Conservation (phyloP, 257 asterid species). For the Lantana camara region DNA sequence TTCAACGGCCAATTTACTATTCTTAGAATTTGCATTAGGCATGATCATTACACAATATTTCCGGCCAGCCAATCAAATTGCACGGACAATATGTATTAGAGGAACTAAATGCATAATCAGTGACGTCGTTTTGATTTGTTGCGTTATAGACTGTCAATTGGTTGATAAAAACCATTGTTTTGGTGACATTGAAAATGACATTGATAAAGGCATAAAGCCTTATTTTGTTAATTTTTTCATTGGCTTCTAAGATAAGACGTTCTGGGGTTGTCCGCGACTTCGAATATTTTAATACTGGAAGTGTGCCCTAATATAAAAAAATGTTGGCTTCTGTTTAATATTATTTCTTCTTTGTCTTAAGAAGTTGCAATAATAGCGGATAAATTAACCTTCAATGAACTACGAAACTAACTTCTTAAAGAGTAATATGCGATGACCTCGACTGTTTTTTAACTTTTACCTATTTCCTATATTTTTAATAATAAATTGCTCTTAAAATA, state of each 20-base stretch:
- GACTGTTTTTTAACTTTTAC: too few species aligned
- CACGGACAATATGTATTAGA: background rate
- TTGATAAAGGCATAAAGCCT: too few species aligned
- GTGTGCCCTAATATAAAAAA: background rate
- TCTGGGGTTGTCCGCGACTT: background rate
- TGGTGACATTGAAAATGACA: too few species aligned
- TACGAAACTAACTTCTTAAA: background rate
- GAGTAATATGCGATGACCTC: too few species aligned
- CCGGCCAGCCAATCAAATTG: conserved; percentile 34
- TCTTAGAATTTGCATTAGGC: background rate
- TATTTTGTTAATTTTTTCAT: too few species aligned
- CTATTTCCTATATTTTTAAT: too few species aligned
- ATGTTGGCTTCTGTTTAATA: background rate
- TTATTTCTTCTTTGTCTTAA: background rate
- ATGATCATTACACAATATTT: background rate
- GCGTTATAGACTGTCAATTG: conserved; percentile 14
- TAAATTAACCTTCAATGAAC: background rate
- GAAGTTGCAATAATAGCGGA: background rate
- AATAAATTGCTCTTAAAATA: too few species aligned
- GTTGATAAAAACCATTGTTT: background rate
- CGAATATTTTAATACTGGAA: background rate
- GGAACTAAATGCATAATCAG: conserved; percentile 11
- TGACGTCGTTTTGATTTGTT: conserved; percentile 16
- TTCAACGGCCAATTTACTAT: background rate
- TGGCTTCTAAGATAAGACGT: too few species aligned